These are phyloP conservation scores for Stagonosporopsis cucurbitacearum DNA, from an alignment of 2,329 filamentous ascomycete species.

Conservation along the genomic window DNA sequence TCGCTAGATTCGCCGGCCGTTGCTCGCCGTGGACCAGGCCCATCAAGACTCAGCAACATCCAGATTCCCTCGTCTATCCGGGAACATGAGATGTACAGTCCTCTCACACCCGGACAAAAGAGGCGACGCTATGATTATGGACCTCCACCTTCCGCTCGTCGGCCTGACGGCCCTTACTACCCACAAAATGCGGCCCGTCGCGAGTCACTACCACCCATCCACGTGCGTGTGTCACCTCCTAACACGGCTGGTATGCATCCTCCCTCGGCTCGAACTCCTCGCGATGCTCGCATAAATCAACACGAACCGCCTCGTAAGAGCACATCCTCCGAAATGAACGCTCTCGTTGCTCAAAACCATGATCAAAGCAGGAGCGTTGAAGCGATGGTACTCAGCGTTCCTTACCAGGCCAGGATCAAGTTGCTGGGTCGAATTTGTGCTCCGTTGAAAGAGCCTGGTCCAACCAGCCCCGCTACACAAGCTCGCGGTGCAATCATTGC, in stretches of 20 bases:
- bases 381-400: slow-evolving; percentile 76
- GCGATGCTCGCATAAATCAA: slow-evolving; percentile 24
- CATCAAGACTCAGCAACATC: slow-evolving; percentile 38
- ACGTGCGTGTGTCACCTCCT: slow-evolving; percentile 41
- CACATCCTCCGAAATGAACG: slow-evolving; percentile 28
- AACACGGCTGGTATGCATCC: slow-evolving; percentile 43
- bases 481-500: slow-evolving; percentile 80
- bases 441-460: slow-evolving; percentile 56
- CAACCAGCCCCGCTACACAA: slow-evolving; percentile 42
- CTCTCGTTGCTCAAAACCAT: slow-evolving; percentile 29
- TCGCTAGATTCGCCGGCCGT: slow-evolving; percentile 45
- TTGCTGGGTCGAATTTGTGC: slow-evolving; percentile 78
- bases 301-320: slow-evolving; percentile 16
- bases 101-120: slow-evolving; percentile 44
- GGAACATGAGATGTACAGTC: slow-evolving; percentile 36
- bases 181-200: slow-evolving; percentile 32
- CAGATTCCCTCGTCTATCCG: slow-evolving; percentile 33
- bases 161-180: slow-evolving; percentile 61
- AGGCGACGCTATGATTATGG: slow-evolving; percentile 44
- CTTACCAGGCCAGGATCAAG: slow-evolving; percentile 76
- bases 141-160: slow-evolving; percentile 57
- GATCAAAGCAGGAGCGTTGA: slow-evolving; percentile 62
- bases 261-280: slow-evolving; percentile 38
- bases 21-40: slow-evolving; percentile 33
- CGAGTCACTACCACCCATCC: slow-evolving; percentile 45